These are phyloP conservation scores for Ophiostoma sp. DNA, from an alignment of 2,329 filamentous ascomycete species.

Conservation along the genomic window DNA sequence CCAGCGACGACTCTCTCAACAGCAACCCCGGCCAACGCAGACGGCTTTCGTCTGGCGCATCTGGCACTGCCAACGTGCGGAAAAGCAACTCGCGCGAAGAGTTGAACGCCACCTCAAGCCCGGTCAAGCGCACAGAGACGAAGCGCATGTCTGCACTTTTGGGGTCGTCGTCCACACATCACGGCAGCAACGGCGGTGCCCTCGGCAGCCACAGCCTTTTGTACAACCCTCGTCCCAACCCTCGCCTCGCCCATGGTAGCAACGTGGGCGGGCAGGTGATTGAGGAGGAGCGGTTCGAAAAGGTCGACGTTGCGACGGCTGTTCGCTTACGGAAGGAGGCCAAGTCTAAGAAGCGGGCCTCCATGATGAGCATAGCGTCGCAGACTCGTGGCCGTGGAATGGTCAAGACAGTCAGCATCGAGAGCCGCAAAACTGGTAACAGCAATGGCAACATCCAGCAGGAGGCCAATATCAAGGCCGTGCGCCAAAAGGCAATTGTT, in stretches of 20 bases:
- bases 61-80: background rate
- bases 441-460: background rate
- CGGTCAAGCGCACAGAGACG: slow-evolving; percentile 8
- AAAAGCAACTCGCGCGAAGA: background rate
- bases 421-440: background rate
- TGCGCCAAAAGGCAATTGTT: background rate
- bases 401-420: slow-evolving; percentile 19
- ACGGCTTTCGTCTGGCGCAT: background rate
- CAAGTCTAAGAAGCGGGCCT: slow-evolving; percentile 35
- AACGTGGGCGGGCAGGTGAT: slow-evolving; percentile 30
- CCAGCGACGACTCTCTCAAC: slow-evolving; percentile 1
- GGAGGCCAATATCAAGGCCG: background rate
- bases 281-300: slow-evolving; percentile 31
- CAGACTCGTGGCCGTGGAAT: background rate
- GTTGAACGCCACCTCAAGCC: background rate
- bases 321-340: slow-evolving; percentile 38
- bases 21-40: background rate
- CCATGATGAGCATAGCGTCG: slow-evolving; percentile 8
- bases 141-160: slow-evolving; percentile 26
- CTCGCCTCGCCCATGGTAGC: slow-evolving; percentile 19
- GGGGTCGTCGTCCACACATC: background rate
- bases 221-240: slow-evolving; percentile 12
- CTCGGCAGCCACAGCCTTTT: slow-evolving; percentile 19
- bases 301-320: slow-evolving; percentile 35
- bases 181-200: background rate